A percentile compares a stretch with the other conserved stretches of the same genome.
Conservation (phyloP, 108 stramenopile genomes). For the Asterionellopsis glacialis region DNA sequence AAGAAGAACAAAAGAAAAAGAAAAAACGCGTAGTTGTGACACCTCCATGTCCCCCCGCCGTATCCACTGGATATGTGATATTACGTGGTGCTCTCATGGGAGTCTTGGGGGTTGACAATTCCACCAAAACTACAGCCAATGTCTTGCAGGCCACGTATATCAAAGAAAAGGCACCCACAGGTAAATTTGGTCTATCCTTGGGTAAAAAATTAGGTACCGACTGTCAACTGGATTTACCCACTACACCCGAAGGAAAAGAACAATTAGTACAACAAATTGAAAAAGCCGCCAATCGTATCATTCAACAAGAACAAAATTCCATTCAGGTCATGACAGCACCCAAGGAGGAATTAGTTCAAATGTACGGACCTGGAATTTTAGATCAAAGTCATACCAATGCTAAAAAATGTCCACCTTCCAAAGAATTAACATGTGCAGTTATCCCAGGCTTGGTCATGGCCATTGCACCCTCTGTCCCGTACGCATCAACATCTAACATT, state of each 20-base stretch:
- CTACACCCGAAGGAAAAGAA: slow-evolving; percentile 9
- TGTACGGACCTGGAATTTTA: slow-evolving; percentile 35
- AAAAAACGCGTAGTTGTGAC: slow-evolving; percentile 37
- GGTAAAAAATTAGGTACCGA: slow-evolving; percentile 57
- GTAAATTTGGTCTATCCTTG: slow-evolving; percentile 49
- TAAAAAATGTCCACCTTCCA: slow-evolving; percentile 27
- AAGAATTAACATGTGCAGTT: slow-evolving; percentile 29
- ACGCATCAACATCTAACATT: slow-evolving; percentile 19
- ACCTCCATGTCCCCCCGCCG: slow-evolving; percentile 37
- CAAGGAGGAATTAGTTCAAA: slow-evolving; percentile 30
- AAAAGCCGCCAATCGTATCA: slow-evolving; percentile 37
- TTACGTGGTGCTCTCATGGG: slow-evolving; percentile 54
- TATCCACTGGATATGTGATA: slow-evolving; percentile 61
- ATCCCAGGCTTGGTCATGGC: slow-evolving; percentile 27
- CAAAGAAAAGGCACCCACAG: slow-evolving; percentile 57
- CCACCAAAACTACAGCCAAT: background rate
- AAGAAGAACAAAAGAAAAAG: slow-evolving; percentile 7
- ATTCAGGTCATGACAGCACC: slow-evolving; percentile 13
- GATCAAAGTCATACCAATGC: slow-evolving; percentile 35
- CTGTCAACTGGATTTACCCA: slow-evolving; percentile 23
- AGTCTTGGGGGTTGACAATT: slow-evolving; percentile 19
- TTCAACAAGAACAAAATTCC: slow-evolving; percentile 20
- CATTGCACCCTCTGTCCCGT: slow-evolving; percentile 30
- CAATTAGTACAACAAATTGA: slow-evolving; percentile 43
- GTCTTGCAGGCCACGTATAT: slow-evolving; percentile 66